phyloP scores from a whole-genome alignment of 768 basidiomycete species.

The Phylloporus sp. region DNA sequence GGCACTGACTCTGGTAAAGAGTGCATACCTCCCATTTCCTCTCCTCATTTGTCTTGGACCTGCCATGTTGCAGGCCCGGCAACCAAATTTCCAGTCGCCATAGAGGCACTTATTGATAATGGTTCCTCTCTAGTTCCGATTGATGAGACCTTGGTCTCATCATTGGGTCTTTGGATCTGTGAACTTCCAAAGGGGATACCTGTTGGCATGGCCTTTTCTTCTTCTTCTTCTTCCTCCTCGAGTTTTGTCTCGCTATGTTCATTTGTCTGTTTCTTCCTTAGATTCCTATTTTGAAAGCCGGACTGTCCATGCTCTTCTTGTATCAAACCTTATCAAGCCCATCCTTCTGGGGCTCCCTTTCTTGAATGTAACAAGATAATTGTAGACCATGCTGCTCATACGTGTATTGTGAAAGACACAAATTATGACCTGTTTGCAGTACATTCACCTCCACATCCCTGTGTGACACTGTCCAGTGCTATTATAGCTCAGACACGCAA shows the following conservation, averaged over 20 bases:
- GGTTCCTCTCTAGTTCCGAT: constrained; percentile 32
- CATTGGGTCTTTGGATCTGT: neutral
- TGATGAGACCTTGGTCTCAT: neutral
- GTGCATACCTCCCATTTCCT: constrained; percentile 3
- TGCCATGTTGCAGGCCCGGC: constrained; percentile 9
- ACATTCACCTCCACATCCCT: neutral
- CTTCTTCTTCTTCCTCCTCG: neutral
- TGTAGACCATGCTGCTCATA: constrained; percentile 18
- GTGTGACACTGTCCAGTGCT: neutral
- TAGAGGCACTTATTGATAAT: constrained; percentile 26
- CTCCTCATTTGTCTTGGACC: constrained; percentile 8
- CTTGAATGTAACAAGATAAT: constrained; percentile 33
- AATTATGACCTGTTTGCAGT: constrained; percentile 1
- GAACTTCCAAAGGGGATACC: neutral
- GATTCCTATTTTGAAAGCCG: too few relatives aligned
- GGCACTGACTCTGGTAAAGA: constrained; percentile 3
- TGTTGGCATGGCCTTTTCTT: neutral
- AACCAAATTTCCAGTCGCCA: neutral
- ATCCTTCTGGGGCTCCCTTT: too few relatives aligned
- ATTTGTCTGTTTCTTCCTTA: too few relatives aligned
- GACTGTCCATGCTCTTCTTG: too few relatives aligned
- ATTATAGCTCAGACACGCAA: neutral
- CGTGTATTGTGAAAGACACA: constrained; percentile 12
- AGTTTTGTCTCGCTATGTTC: too few relatives aligned
- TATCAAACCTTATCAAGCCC: too few relatives aligned